A percentile compares a stretch with the other conserved stretches of the same genome.
Conservation (phyloP, 768 basidiomycete species). For the Trametes coccinea region DNA sequence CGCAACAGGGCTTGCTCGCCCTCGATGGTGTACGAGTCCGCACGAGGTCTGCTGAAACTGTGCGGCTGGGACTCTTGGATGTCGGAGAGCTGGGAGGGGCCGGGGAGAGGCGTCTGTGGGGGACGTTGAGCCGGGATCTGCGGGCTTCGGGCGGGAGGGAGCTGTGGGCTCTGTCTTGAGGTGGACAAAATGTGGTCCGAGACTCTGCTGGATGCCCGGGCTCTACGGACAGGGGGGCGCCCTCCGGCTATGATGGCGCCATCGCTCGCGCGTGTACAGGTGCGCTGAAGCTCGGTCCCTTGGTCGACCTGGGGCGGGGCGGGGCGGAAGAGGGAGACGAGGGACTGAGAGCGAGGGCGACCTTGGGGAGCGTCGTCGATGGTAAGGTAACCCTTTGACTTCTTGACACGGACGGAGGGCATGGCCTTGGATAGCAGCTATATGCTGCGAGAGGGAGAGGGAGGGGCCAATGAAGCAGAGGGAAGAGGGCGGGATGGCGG, state of each 20-base stretch:
- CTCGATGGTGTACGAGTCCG: constrained; percentile 37
- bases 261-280: constrained; percentile 1
- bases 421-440: constrained; percentile 29
- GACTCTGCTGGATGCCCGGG: constrained; percentile 27
- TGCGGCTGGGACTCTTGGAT: constrained; percentile 5
- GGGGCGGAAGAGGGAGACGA: constrained; percentile 15
- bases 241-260: not conserved
- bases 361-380: constrained; percentile 17
- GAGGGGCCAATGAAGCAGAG: constrained; percentile 2
- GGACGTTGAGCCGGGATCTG: not conserved
- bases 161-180: constrained; percentile 4
- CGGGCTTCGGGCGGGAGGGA: not conserved
- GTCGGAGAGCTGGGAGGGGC: constrained; percentile 1
- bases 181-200: constrained; percentile 26
- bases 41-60: not conserved
- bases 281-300: not conserved
- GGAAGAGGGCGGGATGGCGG: not conserved
- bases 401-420: constrained; percentile 52
- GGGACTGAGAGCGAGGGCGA: constrained; percentile 23
- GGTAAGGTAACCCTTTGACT: constrained; percentile 22
- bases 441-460: not conserved
- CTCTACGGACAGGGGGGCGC: not conserved
- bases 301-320: not conserved
- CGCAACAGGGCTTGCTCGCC: constrained; percentile 45
- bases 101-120: not conserved